Percentiles rank a stretch among this genome's conserved stretches.
Evolutionary conservation across 345 rosid genomes (phyloP).

Genomic region (Camelina laxa): DNA sequence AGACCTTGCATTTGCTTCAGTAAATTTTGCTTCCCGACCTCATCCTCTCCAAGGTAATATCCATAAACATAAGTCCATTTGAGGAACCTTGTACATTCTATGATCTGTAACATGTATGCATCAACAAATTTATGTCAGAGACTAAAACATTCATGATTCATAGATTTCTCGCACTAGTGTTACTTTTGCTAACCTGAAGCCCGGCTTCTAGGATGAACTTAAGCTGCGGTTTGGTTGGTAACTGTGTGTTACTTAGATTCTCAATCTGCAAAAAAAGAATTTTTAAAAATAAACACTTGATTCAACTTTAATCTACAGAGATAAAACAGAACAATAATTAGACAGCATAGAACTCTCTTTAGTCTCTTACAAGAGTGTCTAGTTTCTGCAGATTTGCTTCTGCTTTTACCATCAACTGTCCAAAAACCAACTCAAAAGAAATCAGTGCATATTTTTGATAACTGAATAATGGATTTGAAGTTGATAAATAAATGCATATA

Average conservation of each 20-base stretch:
- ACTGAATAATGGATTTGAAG: not conserved
- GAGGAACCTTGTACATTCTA: constrained; percentile 76
- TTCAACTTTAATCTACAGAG: constrained; percentile 6
- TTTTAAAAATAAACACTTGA: not conserved
- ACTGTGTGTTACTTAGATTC: constrained; percentile 60
- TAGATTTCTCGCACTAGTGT: constrained; percentile 32
- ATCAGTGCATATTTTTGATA: constrained; percentile 1
- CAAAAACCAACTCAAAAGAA: constrained; percentile 11
- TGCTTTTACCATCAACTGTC: constrained; percentile 27
- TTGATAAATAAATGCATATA: constrained; percentile 1
- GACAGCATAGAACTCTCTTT: constrained; percentile 32
- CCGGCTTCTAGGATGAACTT: constrained; percentile 77
- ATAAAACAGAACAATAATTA: constrained; percentile 11
- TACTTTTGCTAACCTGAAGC: constrained; percentile 54
- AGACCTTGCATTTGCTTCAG: constrained; percentile 74
- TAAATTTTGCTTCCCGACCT: constrained; percentile 57
- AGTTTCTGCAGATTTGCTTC: constrained; percentile 4
- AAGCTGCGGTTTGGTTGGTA: constrained; percentile 67
- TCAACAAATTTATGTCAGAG: constrained; percentile 20
- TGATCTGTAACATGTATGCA: constrained; percentile 49
- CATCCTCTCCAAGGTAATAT: constrained; percentile 64
- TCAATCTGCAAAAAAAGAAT: constrained; percentile 41
- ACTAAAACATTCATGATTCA: not conserved
- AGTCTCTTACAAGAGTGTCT: constrained; percentile 25
- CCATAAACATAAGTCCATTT: constrained; percentile 89